These are phyloP conservation scores for Paecilomyces variotii DNA, from an alignment of 2,329 filamentous ascomycete species.

Conservation along the genomic window DNA sequence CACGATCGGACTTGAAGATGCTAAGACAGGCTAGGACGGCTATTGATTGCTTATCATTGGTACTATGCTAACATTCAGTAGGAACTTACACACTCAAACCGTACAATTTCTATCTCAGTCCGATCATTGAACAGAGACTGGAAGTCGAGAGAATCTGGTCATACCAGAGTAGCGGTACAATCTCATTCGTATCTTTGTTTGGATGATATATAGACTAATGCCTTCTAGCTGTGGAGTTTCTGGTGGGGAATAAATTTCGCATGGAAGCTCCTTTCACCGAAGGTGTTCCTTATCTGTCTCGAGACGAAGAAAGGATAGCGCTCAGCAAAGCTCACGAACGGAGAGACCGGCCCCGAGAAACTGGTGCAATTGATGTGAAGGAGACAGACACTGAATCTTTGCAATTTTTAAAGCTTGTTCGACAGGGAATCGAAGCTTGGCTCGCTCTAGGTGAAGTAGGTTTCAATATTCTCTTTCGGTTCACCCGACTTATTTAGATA, in stretches of 20 bases:
- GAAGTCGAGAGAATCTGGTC: conserved; percentile 54
- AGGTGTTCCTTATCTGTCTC: conserved; percentile 57
- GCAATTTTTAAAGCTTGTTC: conserved; percentile 42
- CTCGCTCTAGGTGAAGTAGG: conserved; percentile 20
- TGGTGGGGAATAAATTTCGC: conserved; percentile 51
- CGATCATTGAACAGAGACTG: conserved; percentile 44
- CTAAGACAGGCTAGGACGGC: conserved; percentile 35
- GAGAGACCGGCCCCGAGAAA: conserved; percentile 21
- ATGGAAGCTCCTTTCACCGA: conserved; percentile 48
- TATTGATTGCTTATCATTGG: background rate
- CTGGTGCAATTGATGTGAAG: conserved; percentile 42
- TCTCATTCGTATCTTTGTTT: background rate
- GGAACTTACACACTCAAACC: conserved; percentile 51
- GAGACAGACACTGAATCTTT: conserved; percentile 45
- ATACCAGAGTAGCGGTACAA: conserved; percentile 47
- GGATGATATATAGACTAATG: conserved; percentile 4
- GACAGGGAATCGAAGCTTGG: conserved; percentile 42
- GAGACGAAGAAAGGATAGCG: conserved; percentile 47
- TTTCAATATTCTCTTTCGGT: background rate
- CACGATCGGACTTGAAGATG: conserved; percentile 55
- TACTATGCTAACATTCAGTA: conserved; percentile 11
- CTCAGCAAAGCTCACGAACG: conserved; percentile 39
- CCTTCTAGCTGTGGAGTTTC: conserved; percentile 50
- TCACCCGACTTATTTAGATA: conserved; percentile 1
- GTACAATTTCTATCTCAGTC: conserved; percentile 58